phyloP scores from a whole-genome alignment of 768 basidiomycete species.

The Suillus subalutaceus region DNA sequence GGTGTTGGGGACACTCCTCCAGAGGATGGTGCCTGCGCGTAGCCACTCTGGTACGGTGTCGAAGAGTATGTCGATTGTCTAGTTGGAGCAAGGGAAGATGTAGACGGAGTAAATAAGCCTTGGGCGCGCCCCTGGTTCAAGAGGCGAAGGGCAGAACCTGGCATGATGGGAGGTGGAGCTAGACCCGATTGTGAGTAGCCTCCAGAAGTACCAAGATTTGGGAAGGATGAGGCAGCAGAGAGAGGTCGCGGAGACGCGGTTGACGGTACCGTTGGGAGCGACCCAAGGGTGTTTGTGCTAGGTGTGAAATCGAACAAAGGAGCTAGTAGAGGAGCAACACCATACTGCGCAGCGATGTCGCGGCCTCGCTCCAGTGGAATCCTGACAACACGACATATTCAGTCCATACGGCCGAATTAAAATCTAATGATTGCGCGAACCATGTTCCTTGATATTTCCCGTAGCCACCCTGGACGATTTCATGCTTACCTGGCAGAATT shows the following conservation, averaged over 20 bases:
- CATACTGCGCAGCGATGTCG: conserved; percentile 90
- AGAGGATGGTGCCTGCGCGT: conserved; percentile 49
- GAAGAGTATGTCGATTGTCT: conserved; percentile 58
- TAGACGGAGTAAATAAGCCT: conserved; percentile 84
- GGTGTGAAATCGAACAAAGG: conserved; percentile 95
- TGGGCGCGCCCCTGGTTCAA: conserved; percentile 86
- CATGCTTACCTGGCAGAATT: conserved; percentile 91
- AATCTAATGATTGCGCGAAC: conserved; percentile 47
- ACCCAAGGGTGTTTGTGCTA: conserved; percentile 66
- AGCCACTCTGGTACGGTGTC: conserved; percentile 47
- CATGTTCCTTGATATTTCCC: conserved; percentile 99
- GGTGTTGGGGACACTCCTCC: conserved; percentile 49
- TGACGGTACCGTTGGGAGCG: conserved; percentile 57
- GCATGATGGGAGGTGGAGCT: conserved; percentile 85
- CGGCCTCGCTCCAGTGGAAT: conserved; percentile 94
- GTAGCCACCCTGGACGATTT: conserved; percentile 98
- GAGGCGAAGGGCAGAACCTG: conserved; percentile 81
- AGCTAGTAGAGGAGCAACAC: conserved; percentile 83
- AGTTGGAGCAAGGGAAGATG: conserved; percentile 55
- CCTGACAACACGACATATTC: conserved; percentile 49
- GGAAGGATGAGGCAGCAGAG: conserved; percentile 71
- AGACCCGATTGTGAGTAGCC: conserved; percentile 58
- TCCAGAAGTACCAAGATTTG: conserved; percentile 45
- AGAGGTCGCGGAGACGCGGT: conserved; percentile 61
- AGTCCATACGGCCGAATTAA: conserved; percentile 6